phyloP scores from a whole-genome alignment of 1,284 basidiomycete species.

The Volvariella surrecta region DNA sequence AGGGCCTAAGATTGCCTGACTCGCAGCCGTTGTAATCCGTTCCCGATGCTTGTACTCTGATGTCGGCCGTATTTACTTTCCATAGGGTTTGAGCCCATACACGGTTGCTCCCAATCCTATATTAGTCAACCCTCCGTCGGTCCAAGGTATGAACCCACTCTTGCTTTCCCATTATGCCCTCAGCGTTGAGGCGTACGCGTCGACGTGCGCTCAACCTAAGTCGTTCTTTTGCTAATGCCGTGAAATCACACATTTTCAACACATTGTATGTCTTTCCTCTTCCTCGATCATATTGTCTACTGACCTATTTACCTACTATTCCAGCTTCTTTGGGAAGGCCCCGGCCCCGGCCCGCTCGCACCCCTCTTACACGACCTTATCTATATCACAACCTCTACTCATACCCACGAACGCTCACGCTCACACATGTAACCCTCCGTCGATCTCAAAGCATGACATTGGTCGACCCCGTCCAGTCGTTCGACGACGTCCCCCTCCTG shows the following conservation, averaged over 20 bases:
- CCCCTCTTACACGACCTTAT: slow-evolving; percentile 3
- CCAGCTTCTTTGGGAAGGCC: slow-evolving; percentile 14
- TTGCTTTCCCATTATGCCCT: slow-evolving; percentile 19
- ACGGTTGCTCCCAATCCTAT: background rate
- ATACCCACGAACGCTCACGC: slow-evolving; percentile 5
- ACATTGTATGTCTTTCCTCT: slow-evolving; percentile 17
- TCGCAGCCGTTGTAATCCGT: background rate
- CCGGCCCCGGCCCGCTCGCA: background rate
- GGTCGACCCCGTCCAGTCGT: slow-evolving; percentile 23
- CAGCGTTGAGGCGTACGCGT: slow-evolving; percentile 19
- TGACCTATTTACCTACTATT: background rate
- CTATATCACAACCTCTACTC: slow-evolving; percentile 9
- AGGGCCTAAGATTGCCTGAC: background rate
- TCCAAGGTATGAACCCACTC: background rate
- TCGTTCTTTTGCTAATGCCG: slow-evolving; percentile 23
- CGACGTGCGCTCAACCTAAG: slow-evolving; percentile 20
- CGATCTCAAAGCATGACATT: slow-evolving; percentile 13
- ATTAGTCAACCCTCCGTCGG: background rate
- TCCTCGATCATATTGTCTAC: background rate
- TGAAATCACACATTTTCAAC: slow-evolving; percentile 21
- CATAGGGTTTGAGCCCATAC: slow-evolving; percentile 1
- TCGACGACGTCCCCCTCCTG: slow-evolving; percentile 15
- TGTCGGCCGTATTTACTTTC: slow-evolving; percentile 5
- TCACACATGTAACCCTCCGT: slow-evolving; percentile 9
- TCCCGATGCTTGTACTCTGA: slow-evolving; percentile 4